These are phyloP conservation scores for Albophoma yamanashiensis DNA, from an alignment of 2,329 filamentous ascomycete species.

Conservation along the genomic window DNA sequence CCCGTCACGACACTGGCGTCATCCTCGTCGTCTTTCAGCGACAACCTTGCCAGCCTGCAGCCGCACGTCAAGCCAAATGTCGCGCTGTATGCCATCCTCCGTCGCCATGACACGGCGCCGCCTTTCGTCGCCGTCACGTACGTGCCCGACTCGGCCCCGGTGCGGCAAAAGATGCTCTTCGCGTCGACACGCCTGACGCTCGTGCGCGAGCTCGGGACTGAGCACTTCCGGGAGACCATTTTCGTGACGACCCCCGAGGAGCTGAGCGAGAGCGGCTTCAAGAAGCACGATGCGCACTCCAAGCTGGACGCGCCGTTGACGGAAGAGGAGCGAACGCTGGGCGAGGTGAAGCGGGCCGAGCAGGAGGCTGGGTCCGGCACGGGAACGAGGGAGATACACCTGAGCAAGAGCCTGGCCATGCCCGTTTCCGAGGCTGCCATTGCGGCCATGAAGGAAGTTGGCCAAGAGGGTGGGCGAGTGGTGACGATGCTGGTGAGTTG, in stretches of 20 bases:
- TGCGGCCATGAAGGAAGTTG: constrained; percentile 50
- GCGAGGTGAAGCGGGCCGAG: constrained; percentile 65
- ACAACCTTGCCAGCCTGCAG: constrained; percentile 53
- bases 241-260: constrained; percentile 63
- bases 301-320: constrained; percentile 60
- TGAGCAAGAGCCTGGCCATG: constrained; percentile 47
- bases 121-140: constrained; percentile 63
- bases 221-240: constrained; percentile 67
- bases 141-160: constrained; percentile 66
- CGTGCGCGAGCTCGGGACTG: constrained; percentile 64
- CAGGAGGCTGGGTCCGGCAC: constrained; percentile 64
- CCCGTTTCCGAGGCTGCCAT: constrained; percentile 53
- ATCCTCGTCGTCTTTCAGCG: constrained; percentile 44
- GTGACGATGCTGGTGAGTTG: constrained; percentile 56
- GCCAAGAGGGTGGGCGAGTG: constrained; percentile 33
- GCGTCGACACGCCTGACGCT: constrained; percentile 67
- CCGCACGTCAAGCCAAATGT: constrained; percentile 54
- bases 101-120: constrained; percentile 48
- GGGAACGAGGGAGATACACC: constrained; percentile 43
- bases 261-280: constrained; percentile 58
- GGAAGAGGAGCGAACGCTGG: constrained; percentile 62
- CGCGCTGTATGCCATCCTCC: constrained; percentile 66
- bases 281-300: constrained; percentile 59
- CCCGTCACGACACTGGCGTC: constrained; percentile 46
- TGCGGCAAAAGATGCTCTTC: constrained; percentile 81